Percentiles rank a stretch among this genome's conserved stretches.
phyloP scores from a whole-genome alignment of 2,329 filamentous ascomycete genomes.

The Calonectria hawksworthii region DNA sequence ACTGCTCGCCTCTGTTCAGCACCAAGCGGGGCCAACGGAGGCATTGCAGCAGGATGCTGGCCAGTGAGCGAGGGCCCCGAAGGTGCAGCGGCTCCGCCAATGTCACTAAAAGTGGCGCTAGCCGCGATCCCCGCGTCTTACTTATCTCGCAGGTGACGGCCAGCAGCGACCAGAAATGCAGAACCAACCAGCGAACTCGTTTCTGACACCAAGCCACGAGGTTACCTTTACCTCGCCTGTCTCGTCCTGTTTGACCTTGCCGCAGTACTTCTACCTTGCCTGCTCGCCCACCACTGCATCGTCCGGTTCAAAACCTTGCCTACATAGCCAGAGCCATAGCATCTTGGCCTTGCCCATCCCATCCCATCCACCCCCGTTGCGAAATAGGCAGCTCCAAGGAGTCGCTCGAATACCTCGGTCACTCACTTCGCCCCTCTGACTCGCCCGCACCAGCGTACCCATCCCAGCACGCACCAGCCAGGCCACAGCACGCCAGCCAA shows the following conservation, averaged over 20 bases:
- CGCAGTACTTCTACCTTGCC: slow-evolving; percentile 29
- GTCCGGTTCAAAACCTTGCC: slow-evolving; percentile 9
- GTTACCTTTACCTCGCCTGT: slow-evolving; percentile 18
- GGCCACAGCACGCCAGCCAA: slow-evolving; percentile 11
- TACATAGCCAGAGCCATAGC: slow-evolving; percentile 15
- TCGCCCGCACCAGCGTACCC: slow-evolving; percentile 18
- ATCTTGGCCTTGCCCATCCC: slow-evolving; percentile 13
- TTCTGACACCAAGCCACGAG: slow-evolving; percentile 24
- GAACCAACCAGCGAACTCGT: slow-evolving; percentile 23
- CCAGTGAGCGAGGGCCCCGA: slow-evolving; percentile 28
- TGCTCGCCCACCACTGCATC: slow-evolving; percentile 19
- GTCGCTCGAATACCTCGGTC: slow-evolving; percentile 14
- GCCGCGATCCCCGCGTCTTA: slow-evolving; percentile 46
- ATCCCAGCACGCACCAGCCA: slow-evolving; percentile 21
- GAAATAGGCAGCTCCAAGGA: slow-evolving; percentile 9
- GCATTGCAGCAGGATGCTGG: slow-evolving; percentile 1
- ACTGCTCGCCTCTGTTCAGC: slow-evolving; percentile 20
- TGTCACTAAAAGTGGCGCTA: slow-evolving; percentile 43
- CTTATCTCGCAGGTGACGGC: slow-evolving; percentile 33
- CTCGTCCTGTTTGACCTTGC: slow-evolving; percentile 4
- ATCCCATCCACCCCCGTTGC: slow-evolving; percentile 3
- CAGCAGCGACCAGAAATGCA: slow-evolving; percentile 18
- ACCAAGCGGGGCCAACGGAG: slow-evolving; percentile 27
- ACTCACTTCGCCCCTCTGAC: slow-evolving; percentile 9
- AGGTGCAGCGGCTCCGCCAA: slow-evolving; percentile 42